Evolutionary conservation across 2,329 filamentous ascomycete species (phyloP), one percentile per base, ranked within the genome.

Genomic region (Penicillium rolfsii): DNA sequence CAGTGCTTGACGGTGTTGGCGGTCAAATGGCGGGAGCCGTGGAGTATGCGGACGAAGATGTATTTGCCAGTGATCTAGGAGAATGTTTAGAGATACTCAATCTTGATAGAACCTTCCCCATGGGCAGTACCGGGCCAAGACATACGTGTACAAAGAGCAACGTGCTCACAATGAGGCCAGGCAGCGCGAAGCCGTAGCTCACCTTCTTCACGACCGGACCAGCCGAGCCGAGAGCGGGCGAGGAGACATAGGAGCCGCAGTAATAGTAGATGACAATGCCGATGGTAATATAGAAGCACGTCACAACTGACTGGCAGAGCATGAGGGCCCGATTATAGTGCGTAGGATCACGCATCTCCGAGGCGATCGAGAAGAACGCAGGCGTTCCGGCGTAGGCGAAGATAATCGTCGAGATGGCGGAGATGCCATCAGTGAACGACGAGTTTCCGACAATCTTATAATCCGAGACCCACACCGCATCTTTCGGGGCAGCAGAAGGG

Each of bases 221-320:
- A 1, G 80, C 81, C 33, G 79, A 81, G 1, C 80, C 81, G 5
- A 83, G 74, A 1, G 80, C 80, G 0, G 81, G 81, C 0, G 80
- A 82, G 0, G 80, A 76, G 4, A 83, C 78, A 54, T 76, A 80
- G 0, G 76, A 77, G 0, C 81, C 81, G 61, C 79, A 81, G 64
- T 70, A 83, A 60, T 76, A 77, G 68, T 83, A 83, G 2, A 83
- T 76, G 0, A 82, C 76, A 3, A 73, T 62, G 8, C 75, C 74
- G 30, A 80, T 73, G 5, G 70, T 61, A n/a, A 77, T 67, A 46
- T 80, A 79, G 3, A 74, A 62, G 16, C 66, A 60, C 1, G 71
- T 75, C 6, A 80, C 72, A 8, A 70, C 57, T 16, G 72, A 43
- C 52, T 78, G 79, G 7, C 73, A 73, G 9, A 70, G 43, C n/a